Base-by-base conservation (phyloP, 2,329 filamentous ascomycete genomes). In the Penicillium digitatum region DNA sequence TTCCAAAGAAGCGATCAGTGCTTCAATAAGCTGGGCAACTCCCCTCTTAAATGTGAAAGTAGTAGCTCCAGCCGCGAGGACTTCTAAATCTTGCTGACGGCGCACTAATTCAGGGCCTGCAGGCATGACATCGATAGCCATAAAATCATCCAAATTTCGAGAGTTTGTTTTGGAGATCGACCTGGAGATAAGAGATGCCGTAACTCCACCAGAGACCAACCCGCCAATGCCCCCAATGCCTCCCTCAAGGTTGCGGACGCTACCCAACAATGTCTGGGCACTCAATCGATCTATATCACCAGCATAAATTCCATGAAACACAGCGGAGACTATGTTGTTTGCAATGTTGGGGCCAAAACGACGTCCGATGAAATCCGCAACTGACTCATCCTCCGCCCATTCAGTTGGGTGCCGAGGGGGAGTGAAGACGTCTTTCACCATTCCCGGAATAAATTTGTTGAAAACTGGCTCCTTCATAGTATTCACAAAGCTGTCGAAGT, bases 261-360 rank as follows among this genome's bases (percentile, higher is more conserved):
- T 62, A 10, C 86, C 74, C 37, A 87, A 69, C 38, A 88, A 76
- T 48, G 83, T 85, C 63, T 84, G 84, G 45, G 84, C 84, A 72
- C 91, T 96, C 48, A 97, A 78, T 68, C 87, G 81, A 70, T 89
- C 85, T 45, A 95, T 84, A 72, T 96, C 89, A 5, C 94, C 94
- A 22, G 92, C 94, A 72, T 95, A 96, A 55, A 97, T 90, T 39
- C 94, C 94, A 72, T 97, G 94, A 50, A 90, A 73, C 2, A 85
- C 69, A 1, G 87, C 90, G 5, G 90, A 96, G 7, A 85, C 74
- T 18, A 96, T 51, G 64, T 95, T 92, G 62, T 94, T 80, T 14
- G 84, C 84, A 7, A 88, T 60, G 32, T 77, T 71, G 22, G 79
- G 76, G 40, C 80, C 78, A 16, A 86, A 70, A 8, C 83, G 73